phyloP scores from a whole-genome alignment of 2,329 filamentous ascomycete genomes.

The Drechslerella stenobrocha region DNA sequence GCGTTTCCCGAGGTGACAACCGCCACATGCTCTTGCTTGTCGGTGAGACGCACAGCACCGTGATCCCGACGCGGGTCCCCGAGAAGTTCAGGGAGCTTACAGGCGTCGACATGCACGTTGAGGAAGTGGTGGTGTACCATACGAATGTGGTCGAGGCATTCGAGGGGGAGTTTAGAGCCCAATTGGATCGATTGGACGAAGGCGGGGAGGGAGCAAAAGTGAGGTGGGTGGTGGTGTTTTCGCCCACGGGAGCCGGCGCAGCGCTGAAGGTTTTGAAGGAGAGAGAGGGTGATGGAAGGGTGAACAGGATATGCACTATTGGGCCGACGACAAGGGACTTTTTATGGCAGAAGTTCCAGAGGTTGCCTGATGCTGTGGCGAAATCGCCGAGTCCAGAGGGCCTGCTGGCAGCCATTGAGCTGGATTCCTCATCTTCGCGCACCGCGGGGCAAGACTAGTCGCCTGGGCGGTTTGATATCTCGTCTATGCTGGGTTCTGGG shows the following conservation, averaged over 20 bases:
- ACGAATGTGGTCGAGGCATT: slow-evolving; percentile 83
- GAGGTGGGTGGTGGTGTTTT: slow-evolving; percentile 78
- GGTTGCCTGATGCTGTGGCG: slow-evolving; percentile 77
- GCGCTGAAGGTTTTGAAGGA: slow-evolving; percentile 63
- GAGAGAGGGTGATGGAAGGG: slow-evolving; percentile 60
- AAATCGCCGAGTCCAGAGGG: slow-evolving; percentile 80
- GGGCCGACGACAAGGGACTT: slow-evolving; percentile 87
- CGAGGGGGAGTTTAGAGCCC: slow-evolving; percentile 64
- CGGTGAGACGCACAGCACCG: slow-evolving; percentile 83
- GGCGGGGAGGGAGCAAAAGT: slow-evolving; percentile 49
- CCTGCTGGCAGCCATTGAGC: slow-evolving; percentile 68
- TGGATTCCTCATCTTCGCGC: too few relatives aligned
- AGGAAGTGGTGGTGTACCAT: slow-evolving; percentile 82
- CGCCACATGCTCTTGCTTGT: slow-evolving; percentile 77
- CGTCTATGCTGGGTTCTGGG: too few relatives aligned
- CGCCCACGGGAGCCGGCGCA: slow-evolving; percentile 67
- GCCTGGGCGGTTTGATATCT: too few relatives aligned
- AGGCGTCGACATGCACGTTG: slow-evolving; percentile 62
- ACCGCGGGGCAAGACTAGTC: slow-evolving; percentile 9
- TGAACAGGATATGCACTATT: slow-evolving; percentile 73
- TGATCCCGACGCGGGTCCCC: slow-evolving; percentile 66
- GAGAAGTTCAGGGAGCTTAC: slow-evolving; percentile 66
- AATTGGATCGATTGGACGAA: slow-evolving; percentile 59
- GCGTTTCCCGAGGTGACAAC: slow-evolving; percentile 58
- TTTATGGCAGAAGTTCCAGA: slow-evolving; percentile 67